Evolutionary conservation across 306 rosid species (phyloP).

Genomic region (Ziziphus jujuba): DNA sequence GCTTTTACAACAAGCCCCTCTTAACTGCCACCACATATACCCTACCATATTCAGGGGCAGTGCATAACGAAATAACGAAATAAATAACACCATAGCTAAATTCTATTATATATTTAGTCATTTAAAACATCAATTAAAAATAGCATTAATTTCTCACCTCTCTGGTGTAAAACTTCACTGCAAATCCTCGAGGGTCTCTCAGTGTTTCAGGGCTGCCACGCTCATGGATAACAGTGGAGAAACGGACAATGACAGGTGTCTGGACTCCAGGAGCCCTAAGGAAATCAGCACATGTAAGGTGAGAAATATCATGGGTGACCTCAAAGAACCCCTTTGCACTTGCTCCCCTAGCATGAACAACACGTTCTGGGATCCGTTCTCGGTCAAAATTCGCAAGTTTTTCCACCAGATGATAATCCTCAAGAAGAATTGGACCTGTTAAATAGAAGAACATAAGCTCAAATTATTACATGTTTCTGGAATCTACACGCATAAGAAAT

Average conservation of each 20-base stretch:
- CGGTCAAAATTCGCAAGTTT: slow-evolving; percentile 86
- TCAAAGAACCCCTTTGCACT: slow-evolving; percentile 99
- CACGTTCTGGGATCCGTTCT: slow-evolving; percentile 92
- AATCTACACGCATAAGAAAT: background rate
- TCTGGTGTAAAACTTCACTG: slow-evolving; percentile 85
- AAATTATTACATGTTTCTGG: background rate
- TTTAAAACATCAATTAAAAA: background rate
- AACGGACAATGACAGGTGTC: slow-evolving; percentile 91
- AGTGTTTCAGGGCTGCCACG: slow-evolving; percentile 98
- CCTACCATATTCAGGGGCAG: background rate
- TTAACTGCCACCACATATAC: background rate
- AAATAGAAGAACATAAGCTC: slow-evolving; percentile 6
- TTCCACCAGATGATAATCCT: slow-evolving; percentile 93
- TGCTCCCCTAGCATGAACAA: slow-evolving; percentile 98
- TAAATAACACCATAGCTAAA: background rate
- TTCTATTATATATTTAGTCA: background rate
- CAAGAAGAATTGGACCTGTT: slow-evolving; percentile 91
- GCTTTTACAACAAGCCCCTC: background rate
- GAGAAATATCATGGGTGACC: slow-evolving; percentile 86
- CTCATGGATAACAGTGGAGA: slow-evolving; percentile 94
- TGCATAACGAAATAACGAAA: background rate
- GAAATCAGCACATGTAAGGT: slow-evolving; percentile 91
- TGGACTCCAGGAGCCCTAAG: slow-evolving; percentile 95
- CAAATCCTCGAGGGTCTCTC: slow-evolving; percentile 88
- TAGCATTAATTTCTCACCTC: slow-evolving; percentile 50